phyloP scores from a whole-genome alignment of 495 filamentous ascomycete genomes.

The Endocarpon pusillum region DNA sequence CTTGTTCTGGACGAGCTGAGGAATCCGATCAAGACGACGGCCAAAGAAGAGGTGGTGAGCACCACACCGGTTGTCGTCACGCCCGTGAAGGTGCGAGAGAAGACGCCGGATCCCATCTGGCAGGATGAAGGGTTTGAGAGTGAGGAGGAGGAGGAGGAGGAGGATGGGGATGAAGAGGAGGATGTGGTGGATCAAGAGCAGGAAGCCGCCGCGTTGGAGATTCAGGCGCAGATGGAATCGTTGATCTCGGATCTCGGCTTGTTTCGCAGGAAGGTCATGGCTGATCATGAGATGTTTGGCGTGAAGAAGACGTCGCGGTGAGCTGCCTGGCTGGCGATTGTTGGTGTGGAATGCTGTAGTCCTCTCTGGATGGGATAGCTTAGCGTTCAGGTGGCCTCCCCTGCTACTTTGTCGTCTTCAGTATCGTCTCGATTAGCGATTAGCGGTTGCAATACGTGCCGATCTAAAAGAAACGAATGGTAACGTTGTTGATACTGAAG shows the following conservation, averaged over 20 bases:
- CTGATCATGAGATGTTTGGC: slow-evolving; percentile 49
- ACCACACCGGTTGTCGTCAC: slow-evolving; percentile 19
- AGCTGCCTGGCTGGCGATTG: too few relatives aligned
- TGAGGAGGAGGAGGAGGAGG: slow-evolving; percentile 23
- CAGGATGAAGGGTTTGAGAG: slow-evolving; percentile 16
- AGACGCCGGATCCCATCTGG: too few relatives aligned
- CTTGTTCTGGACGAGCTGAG: slow-evolving; percentile 71
- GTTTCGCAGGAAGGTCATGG: slow-evolving; percentile 68
- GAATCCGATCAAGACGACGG: slow-evolving; percentile 56
- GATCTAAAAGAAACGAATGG: too few relatives aligned
- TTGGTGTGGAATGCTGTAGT: too few relatives aligned
- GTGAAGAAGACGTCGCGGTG: slow-evolving; percentile 14
- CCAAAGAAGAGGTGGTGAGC: slow-evolving; percentile 19
- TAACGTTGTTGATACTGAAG: too few relatives aligned
- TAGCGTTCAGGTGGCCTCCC: too few relatives aligned
- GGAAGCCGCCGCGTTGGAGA: slow-evolving; percentile 33
- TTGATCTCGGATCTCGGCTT: slow-evolving; percentile 60
- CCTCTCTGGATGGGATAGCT: too few relatives aligned
- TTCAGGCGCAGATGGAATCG: slow-evolving; percentile 52
- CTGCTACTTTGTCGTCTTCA: too few relatives aligned
- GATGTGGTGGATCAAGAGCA: slow-evolving; percentile 22
- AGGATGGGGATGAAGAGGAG: slow-evolving; percentile 26
- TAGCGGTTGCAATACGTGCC: too few relatives aligned
- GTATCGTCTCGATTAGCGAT: too few relatives aligned
- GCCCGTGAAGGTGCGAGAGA: too few relatives aligned